Percentiles rank a stretch among this genome's conserved stretches.
Conservation (phyloP, 768 basidiomycete genomes). For the Sporobolomyces roseus region DNA sequence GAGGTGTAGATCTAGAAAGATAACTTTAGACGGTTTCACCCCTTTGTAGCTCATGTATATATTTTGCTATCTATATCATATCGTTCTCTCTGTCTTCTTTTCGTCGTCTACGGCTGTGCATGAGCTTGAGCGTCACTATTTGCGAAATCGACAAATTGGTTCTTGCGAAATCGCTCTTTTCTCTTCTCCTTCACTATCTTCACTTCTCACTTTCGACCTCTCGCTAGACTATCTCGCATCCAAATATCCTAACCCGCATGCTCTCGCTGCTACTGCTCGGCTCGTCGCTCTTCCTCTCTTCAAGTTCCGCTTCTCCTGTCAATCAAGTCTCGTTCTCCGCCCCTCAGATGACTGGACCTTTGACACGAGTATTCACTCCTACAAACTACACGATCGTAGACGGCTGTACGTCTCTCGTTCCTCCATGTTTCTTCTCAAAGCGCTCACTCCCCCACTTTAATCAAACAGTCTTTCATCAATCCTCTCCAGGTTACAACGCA, state of each 20-base stretch:
- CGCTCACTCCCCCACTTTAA: neutral
- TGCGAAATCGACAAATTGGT: too few species aligned
- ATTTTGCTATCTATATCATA: neutral
- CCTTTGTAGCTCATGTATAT: neutral
- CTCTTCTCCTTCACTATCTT: neutral
- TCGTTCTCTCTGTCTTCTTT: neutral
- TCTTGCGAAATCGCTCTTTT: too few species aligned
- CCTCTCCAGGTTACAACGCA: neutral
- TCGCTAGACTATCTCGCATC: neutral
- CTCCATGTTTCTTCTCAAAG: neutral
- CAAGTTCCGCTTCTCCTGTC: neutral
- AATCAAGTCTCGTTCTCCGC: neutral
- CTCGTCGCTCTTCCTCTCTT: neutral
- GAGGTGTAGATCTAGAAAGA: constrained; percentile 19
- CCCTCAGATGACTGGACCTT: neutral
- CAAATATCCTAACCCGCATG: too few species aligned
- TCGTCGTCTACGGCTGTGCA: too few species aligned
- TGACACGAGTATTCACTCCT: constrained; percentile 8
- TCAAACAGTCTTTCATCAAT: constrained; percentile 30
- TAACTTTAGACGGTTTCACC: neutral
- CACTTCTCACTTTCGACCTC: neutral
- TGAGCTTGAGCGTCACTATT: too few species aligned
- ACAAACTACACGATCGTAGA: constrained; percentile 30
- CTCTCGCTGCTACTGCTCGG: neutral
- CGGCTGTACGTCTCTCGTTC: constrained; percentile 8